phyloP scores from a whole-genome alignment of 345 rosid genomes.

The Citropsis articulata region DNA sequence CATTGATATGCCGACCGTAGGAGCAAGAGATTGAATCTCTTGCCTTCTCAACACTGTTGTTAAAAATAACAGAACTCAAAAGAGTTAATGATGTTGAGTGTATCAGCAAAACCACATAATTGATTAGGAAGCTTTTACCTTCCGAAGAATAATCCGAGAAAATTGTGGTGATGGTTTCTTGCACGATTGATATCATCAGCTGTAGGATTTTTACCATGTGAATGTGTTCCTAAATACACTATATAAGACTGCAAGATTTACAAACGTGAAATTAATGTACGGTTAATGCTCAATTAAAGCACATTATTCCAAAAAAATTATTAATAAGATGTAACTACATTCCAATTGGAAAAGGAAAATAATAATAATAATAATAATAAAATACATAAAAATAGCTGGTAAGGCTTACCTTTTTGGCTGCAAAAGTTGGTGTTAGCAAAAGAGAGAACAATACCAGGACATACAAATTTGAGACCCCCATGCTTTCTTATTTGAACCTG shows the following conservation, averaged over 20 bases:
- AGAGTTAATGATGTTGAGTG: not conserved
- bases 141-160: constrained; percentile 35
- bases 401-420: constrained; percentile 36
- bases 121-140: constrained; percentile 14
- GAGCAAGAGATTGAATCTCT: constrained; percentile 27
- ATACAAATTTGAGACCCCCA: constrained; percentile 29
- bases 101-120: too few relatives aligned
- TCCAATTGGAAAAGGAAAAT: too few relatives aligned
- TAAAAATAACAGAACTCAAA: too few relatives aligned
- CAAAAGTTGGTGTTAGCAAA: constrained; percentile 29
- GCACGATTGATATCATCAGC: constrained; percentile 7
- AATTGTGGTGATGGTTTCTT: constrained; percentile 19
- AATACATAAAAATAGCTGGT: too few relatives aligned
- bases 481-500: constrained; percentile 14
- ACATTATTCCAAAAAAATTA: too few relatives aligned
- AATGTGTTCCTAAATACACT: constrained; percentile 31
- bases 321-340: too few relatives aligned
- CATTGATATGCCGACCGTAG: constrained; percentile 32
- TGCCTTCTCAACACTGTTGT: constrained; percentile 16
- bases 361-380: too few relatives aligned
- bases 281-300: too few relatives aligned
- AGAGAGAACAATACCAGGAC: constrained; percentile 21
- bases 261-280: too few relatives aligned
- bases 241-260: constrained; percentile 22
- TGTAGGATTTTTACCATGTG: not conserved